Evolutionary conservation across 225 moss, liverwort and hornwort species (phyloP), one percentile per base, ranked within the genome.

Genomic region (Neckera pumila): DNA sequence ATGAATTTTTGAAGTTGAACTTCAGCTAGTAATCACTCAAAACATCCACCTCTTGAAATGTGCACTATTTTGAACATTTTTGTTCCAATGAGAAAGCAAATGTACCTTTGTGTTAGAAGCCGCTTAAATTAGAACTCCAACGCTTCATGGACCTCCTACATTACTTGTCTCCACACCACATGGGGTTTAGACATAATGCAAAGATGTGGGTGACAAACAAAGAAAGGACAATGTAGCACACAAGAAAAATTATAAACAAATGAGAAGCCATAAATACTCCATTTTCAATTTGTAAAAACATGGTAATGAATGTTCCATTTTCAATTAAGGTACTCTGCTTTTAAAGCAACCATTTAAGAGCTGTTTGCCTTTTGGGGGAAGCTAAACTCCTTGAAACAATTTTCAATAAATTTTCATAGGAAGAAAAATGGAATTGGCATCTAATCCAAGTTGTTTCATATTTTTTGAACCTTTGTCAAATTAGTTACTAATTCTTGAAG

Each of bases 121-220:
- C 0, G 0, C 4, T 28, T 30, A n/a, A n/a, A n/a, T 47, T 10
- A 18, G 10, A 72, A 6, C 30, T 2, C 11, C 0, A 31, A 3
- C 0, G 6, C 30, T 74, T 2, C 1, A 11, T 30, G 1, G 4
- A 47, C 43, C 2, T 47, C 27, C 18, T 30, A 18, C 3, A 2
- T 30, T 45, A 45, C 2, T 42, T 42, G 15, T 30, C 4, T 74
- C 25, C 0, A 19, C 13, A 38, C 6, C 4, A 21, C 6, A 17
- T 17, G 3, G 11, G 2, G 6, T 17, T 2, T 2, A 45, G 1
- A 17, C 1, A 45, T 0, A 30, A 45, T 30, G 73, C 1, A 1
- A 43, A 45, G 6, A 0, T n/a, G 0, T 2, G 0, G 2, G n/a
- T 1, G 6, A n/a, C 0, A 0, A 66, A 31, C 49, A 75, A 2